A percentile compares a stretch with the other conserved stretches of the same genome.
Evolutionary conservation across 768 basidiomycete species (phyloP).

Genomic region (Lentinula guzmanii): DNA sequence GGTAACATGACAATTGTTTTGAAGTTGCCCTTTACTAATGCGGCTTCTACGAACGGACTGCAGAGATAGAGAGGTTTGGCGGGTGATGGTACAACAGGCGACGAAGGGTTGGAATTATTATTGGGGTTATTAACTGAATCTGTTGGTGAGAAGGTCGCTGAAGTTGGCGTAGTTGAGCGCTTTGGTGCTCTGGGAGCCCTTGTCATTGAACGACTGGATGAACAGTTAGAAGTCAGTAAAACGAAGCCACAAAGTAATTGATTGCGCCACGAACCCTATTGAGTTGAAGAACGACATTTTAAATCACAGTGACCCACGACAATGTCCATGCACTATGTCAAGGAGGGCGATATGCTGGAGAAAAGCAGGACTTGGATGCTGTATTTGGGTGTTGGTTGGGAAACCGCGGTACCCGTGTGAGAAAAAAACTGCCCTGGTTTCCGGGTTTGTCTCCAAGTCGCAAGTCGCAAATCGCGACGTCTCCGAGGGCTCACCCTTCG

Average conservation of each 20-base stretch:
- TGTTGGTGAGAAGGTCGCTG: conserved; percentile 46
- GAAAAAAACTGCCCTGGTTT: no score
- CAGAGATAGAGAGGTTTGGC: conserved; percentile 80
- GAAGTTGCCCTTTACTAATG: conserved; percentile 95
- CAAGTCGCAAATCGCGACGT: no score
- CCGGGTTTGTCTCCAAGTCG: no score
- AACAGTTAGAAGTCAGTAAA: conserved; percentile 4
- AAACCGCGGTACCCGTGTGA: no score
- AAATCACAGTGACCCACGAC: conserved; percentile 7
- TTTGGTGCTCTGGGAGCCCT: conserved; percentile 65
- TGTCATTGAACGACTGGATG: conserved; percentile 65
- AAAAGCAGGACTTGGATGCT: background rate
- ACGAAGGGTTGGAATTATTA: conserved; percentile 28
- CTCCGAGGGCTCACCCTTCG: no score
- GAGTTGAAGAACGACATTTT: conserved; percentile 82
- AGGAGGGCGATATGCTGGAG: background rate
- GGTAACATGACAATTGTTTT: conserved; percentile 95
- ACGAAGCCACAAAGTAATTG: background rate
- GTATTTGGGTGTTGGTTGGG: no score
- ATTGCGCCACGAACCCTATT: conserved; percentile 49
- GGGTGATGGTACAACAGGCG: conserved; percentile 24
- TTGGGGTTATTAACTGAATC: conserved; percentile 30
- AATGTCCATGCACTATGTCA: background rate
- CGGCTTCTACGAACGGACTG: conserved; percentile 95
- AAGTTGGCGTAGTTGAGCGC: conserved; percentile 72